Conservation (phyloP, 2,329 filamentous ascomycete species). For the Dothideomycetidae sp. region DNA sequence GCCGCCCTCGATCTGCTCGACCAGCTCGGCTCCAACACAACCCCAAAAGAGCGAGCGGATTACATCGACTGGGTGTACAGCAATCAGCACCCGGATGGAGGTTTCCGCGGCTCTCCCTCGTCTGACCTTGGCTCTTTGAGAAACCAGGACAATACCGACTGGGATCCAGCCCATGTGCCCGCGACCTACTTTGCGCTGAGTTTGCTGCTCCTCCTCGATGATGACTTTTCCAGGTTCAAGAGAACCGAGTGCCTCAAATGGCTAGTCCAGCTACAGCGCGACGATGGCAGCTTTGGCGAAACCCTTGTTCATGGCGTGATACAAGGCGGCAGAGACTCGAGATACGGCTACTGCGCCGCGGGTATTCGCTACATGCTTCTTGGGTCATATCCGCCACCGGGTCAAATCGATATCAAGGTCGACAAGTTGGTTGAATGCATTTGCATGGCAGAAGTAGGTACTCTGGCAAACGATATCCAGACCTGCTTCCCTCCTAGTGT, state of each 20-base stretch:
- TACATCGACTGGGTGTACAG: slow-evolving; percentile 66
- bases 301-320: slow-evolving; percentile 47
- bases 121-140: slow-evolving; percentile 40
- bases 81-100: slow-evolving; percentile 73
- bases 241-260: slow-evolving; percentile 55
- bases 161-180: slow-evolving; percentile 70
- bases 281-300: slow-evolving; percentile 86
- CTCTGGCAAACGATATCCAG: slow-evolving; percentile 9
- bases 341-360: slow-evolving; percentile 76
- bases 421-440: slow-evolving; percentile 57
- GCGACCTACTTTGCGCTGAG: slow-evolving; percentile 82
- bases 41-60: slow-evolving; percentile 37
- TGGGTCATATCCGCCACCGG: slow-evolving; percentile 42
- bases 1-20: slow-evolving; percentile 72
- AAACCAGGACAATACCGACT: slow-evolving; percentile 39
- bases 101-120: slow-evolving; percentile 74
- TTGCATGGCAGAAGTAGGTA: slow-evolving; percentile 38
- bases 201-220: slow-evolving; percentile 51
- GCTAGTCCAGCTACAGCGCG: slow-evolving; percentile 61
- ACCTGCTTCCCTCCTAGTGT: background rate
- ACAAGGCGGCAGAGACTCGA: slow-evolving; percentile 69
- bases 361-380: slow-evolving; percentile 70
- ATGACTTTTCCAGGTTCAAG: slow-evolving; percentile 49
- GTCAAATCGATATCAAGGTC: slow-evolving; percentile 59
- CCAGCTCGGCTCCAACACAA: slow-evolving; percentile 42